These are phyloP conservation scores for Magnaporthiopsis incrustans DNA, from an alignment of 2,329 filamentous ascomycete species.

Conservation along the genomic window DNA sequence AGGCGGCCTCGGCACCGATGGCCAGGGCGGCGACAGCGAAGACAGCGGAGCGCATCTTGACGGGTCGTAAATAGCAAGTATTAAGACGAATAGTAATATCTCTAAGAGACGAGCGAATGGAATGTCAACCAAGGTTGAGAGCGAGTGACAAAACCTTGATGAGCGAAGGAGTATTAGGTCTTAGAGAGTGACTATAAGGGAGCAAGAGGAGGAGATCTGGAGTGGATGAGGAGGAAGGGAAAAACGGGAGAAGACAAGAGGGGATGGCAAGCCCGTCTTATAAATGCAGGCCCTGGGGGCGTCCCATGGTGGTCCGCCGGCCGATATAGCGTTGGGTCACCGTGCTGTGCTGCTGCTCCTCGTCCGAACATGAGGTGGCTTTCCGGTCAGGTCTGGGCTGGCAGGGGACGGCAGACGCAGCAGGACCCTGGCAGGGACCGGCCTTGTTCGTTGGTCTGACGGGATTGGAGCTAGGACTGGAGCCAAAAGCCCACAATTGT, in stretches of 20 bases:
- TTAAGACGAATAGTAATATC: not conserved
- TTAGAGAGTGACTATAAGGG: slow-evolving; percentile 4
- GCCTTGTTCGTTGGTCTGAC: not conserved
- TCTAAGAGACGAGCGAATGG: not conserved
- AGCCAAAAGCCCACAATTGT: not conserved
- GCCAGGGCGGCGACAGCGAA: slow-evolving; percentile 1
- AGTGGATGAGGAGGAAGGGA: not conserved
- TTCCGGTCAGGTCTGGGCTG: not conserved
- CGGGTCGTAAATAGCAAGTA: not conserved
- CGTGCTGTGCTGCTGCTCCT: not conserved
- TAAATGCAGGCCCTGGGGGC: not conserved
- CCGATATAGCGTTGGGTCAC: not conserved
- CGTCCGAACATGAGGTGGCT: not conserved
- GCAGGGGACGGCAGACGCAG: not conserved
- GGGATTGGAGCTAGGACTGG: not conserved
- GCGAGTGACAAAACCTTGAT: slow-evolving; percentile 3
- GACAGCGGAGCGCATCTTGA: slow-evolving; percentile 7
- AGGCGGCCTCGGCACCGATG: not conserved
- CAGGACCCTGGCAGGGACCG: not conserved
- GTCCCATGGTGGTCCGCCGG: not conserved
- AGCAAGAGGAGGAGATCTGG: not conserved
- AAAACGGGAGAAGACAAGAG: not conserved
- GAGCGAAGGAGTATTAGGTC: slow-evolving; percentile 1
- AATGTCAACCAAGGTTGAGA: not conserved
- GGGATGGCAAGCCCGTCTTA: not conserved